phyloP scores from a whole-genome alignment of 2,329 filamentous ascomycete genomes.

The Zymoseptoria pseudotritici region DNA sequence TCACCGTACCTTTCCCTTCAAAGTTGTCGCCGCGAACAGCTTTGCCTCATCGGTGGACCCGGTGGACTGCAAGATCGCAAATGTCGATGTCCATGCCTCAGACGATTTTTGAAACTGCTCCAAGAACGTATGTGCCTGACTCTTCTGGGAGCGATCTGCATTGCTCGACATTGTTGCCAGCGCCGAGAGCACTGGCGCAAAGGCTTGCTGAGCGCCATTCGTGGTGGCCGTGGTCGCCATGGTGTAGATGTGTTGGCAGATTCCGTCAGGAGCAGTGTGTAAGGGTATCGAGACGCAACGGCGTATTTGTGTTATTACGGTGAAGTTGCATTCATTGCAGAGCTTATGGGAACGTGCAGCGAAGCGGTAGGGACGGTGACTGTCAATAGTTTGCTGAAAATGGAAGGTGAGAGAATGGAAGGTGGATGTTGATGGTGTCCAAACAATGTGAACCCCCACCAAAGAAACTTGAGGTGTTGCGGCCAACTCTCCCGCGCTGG shows the following conservation, averaged over 20 bases:
- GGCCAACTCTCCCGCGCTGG: not conserved
- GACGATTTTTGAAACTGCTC: conserved; percentile 96
- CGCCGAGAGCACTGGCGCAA: conserved; percentile 78
- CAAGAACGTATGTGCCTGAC: conserved; percentile 82
- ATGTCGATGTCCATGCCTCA: conserved; percentile 83
- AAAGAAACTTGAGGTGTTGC: not conserved
- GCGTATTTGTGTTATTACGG: not conserved
- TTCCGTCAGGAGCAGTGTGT: not conserved
- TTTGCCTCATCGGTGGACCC: conserved; percentile 75
- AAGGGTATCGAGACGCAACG: not conserved
- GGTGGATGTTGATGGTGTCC: not conserved
- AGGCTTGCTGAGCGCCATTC: conserved; percentile 60
- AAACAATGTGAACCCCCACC: not conserved
- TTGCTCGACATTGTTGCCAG: conserved; percentile 85
- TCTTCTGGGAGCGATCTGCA: conserved; percentile 73
- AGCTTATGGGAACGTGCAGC: not conserved
- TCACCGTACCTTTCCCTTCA: conserved; percentile 83
- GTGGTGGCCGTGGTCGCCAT: conserved; percentile 27
- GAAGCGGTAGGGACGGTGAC: not conserved
- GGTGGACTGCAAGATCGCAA: conserved; percentile 73
- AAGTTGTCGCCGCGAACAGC: conserved; percentile 89
- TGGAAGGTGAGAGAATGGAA: not conserved
- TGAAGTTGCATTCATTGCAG: not conserved
- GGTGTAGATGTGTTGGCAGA: conserved; percentile 4
- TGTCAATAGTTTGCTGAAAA: not conserved